Base-by-base conservation (phyloP, 306 rosid genomes). In the Fragaria vesca region DNA sequence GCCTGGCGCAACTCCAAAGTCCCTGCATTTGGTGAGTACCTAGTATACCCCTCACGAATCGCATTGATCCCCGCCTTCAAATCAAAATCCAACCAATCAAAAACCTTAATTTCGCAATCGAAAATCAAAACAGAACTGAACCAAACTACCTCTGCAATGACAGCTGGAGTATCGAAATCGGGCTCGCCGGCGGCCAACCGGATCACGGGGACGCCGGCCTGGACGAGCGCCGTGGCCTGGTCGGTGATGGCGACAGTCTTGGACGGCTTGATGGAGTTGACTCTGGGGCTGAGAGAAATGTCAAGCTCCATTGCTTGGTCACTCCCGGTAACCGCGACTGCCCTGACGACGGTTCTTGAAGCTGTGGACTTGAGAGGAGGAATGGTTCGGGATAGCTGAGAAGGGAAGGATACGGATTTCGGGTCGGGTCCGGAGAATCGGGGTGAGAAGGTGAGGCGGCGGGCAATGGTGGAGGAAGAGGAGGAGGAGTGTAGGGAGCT, bases 161-260 rank as follows among this genome's bases (percentile, higher is more conserved):
- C 72, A 63, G 88, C n/a, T 0, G 99, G 99, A 0, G 99, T 96
- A 69, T 91, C 98, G 45, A 96, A 96, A 86, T 96, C 97, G 2
- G 99, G 93, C 57, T 96, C 97, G 28, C 99, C 99, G 3, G 97
- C 96, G 2, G 99, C 92, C 42, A 96, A 77, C 12, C 92, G 89
- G 73, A 96, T 96, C 54, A 96, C 93, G 6, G 96, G 98, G 32
- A 96, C 81, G 2, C 99, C 99, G 2, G 99, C 93, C 72, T 87
- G 88, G n/a, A 82, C 90, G 10, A 96, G 97, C 60, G 97, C 93
- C 0, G 93, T 88, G 70, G 98, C 99, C 48, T 78, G 91, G 83
- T 96, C 99, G 32, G 89, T 91, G 20, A 96, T 90, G 34, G 93
- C 96, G 30, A 96, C 88, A 0, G 98, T 96, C 75, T 89, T 96